phyloP scores from a whole-genome alignment of 2,329 filamentous ascomycete genomes.

The Colletotrichum coccodes region DNA sequence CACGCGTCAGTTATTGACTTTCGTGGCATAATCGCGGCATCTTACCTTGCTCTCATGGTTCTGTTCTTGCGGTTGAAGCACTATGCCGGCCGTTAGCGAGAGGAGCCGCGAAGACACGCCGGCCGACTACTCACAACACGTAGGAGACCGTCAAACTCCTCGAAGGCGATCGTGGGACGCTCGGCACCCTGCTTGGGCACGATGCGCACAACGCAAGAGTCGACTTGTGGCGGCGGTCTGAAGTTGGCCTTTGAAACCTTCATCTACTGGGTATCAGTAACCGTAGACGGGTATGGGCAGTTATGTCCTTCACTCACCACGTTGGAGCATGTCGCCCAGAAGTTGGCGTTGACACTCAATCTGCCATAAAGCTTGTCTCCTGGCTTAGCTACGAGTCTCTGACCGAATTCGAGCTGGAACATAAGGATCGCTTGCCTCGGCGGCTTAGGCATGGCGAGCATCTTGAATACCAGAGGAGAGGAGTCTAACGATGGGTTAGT shows the following conservation, averaged over 20 bases:
- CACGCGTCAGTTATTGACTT: not conserved
- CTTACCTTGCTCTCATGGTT: slow-evolving; percentile 73
- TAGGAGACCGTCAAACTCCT: slow-evolving; percentile 93
- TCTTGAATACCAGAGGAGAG: slow-evolving; percentile 89
- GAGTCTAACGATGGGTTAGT: slow-evolving; percentile 70
- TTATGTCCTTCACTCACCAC: slow-evolving; percentile 15
- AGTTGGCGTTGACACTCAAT: slow-evolving; percentile 35
- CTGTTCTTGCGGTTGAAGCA: slow-evolving; percentile 82
- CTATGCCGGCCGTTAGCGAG: slow-evolving; percentile 1
- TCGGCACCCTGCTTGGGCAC: slow-evolving; percentile 83
- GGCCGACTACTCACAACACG: slow-evolving; percentile 66
- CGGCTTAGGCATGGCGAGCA: slow-evolving; percentile 83
- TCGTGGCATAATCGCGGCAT: no score
- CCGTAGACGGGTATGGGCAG: no score
- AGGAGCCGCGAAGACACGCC: no score
- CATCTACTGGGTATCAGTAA: slow-evolving; percentile 21
- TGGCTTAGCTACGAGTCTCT: slow-evolving; percentile 87
- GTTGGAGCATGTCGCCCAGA: slow-evolving; percentile 34
- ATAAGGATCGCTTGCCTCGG: slow-evolving; percentile 90
- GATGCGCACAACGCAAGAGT: slow-evolving; percentile 89
- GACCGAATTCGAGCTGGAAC: slow-evolving; percentile 96
- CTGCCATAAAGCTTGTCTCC: slow-evolving; percentile 52
- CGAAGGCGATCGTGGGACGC: slow-evolving; percentile 87
- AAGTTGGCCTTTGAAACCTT: slow-evolving; percentile 72
- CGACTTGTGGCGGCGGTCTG: slow-evolving; percentile 91